Base-by-base conservation (phyloP, 2,329 filamentous ascomycete genomes). In the Aspergillus puulaauensis region DNA sequence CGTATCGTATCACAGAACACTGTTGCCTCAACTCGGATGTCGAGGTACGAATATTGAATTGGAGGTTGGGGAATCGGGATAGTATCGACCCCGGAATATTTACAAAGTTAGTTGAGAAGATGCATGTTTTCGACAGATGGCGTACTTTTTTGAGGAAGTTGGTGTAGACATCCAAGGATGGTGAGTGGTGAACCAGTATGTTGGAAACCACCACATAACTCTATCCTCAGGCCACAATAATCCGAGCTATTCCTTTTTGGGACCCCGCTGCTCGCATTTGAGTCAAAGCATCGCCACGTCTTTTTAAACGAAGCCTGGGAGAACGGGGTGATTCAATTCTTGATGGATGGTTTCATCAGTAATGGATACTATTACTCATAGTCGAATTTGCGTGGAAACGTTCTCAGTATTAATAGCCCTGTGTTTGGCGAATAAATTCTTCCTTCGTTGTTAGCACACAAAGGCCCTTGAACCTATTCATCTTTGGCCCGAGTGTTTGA, bases 201-300 rank as follows among this genome's bases (percentile, higher is more conserved):
- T 31, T 31, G 9, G 27, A n/a, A n/a, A n/a, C 14, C 35, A 37
- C 35, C 15, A 37, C 7, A 15, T 3, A 8, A 48, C 14, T 33
- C 31, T 41, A 59, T 52, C 59, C 64, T 61, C 55, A 65, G 60
- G 64, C 57, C 45, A 4, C 14, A 24, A 39, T 27, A 15, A 23
- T 3, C 2, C 46, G 9, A 33, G 35, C 60, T 57, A 66, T 61
- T 62, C 65, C 67, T 47, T 41, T 67, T 69, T 59, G 17, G 65
- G 67, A 65, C 60, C 66, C 66, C 68, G 66, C 54, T 23, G 19
- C 17, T 59, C 23, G 15, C 21, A 55, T 12, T 45, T 52, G 50
- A 52, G 27, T 45, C 40, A 52, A 52, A 31, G 24, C 41, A 41
- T 46, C 24, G 23, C 17, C n/a, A 46, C 44, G 8, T 6, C 43